Percentiles rank a stretch among this genome's conserved stretches.
Evolutionary conservation across 2,329 filamentous ascomycete genomes (phyloP).

Genomic region (Colletotrichum navitas): DNA sequence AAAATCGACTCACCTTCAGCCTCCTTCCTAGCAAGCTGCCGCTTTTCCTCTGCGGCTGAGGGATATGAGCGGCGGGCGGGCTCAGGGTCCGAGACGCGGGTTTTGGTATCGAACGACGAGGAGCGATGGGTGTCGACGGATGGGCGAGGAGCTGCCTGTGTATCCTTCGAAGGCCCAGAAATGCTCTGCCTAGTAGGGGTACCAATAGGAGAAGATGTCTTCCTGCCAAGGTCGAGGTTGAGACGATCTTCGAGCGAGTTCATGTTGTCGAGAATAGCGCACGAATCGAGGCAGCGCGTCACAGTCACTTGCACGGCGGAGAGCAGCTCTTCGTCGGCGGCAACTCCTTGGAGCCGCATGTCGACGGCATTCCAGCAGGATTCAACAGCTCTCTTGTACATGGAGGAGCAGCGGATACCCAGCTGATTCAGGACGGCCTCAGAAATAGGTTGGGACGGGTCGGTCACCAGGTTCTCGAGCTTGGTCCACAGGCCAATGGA

Average conservation of each 20-base stretch:
- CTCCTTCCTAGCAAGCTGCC: constrained; percentile 28
- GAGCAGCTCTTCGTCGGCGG: constrained; percentile 63
- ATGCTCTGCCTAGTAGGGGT: constrained; percentile 23
- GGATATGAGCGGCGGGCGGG: constrained; percentile 28
- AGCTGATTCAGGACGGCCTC: constrained; percentile 74
- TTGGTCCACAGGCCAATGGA: constrained; percentile 83
- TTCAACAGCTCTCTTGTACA: constrained; percentile 82
- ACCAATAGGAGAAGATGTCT: constrained; percentile 10
- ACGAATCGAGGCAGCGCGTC: constrained; percentile 71
- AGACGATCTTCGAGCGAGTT: constrained; percentile 68
- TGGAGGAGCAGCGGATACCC: constrained; percentile 76
- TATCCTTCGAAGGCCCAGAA: constrained; percentile 33
- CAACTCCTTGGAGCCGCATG: constrained; percentile 63
- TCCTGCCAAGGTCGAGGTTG: constrained; percentile 59
- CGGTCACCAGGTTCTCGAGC: constrained; percentile 65
- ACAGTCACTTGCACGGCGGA: constrained; percentile 66
- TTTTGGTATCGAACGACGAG: constrained; percentile 20
- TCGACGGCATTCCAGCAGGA: constrained; percentile 80
- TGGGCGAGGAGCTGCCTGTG: constrained; percentile 10
- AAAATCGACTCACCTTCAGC: background rate
- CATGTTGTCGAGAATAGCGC: constrained; percentile 71
- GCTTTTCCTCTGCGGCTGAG: constrained; percentile 36
- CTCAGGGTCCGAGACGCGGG: constrained; percentile 23
- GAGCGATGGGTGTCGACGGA: constrained; percentile 59
- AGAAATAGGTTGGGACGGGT: constrained; percentile 63